These are phyloP conservation scores for Colletotrichum sp. DNA, from an alignment of 2,329 filamentous ascomycete genomes.

Conservation along the genomic window DNA sequence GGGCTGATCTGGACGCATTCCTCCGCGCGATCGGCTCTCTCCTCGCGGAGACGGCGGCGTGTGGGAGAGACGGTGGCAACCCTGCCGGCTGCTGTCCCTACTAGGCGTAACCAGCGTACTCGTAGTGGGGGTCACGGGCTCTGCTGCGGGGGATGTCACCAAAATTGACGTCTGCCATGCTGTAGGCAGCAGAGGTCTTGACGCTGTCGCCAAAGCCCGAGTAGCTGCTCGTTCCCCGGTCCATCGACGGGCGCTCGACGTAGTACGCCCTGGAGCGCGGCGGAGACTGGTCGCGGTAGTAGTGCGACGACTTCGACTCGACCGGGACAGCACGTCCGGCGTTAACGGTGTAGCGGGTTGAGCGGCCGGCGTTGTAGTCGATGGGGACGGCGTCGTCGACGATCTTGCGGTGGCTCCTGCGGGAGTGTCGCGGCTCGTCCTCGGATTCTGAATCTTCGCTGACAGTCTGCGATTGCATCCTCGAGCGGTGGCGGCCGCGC, in stretches of 20 bases:
- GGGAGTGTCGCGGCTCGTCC: constrained; percentile 32
- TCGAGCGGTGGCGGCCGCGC: constrained; percentile 42
- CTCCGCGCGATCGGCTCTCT: constrained; percentile 5
- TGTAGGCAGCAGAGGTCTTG: constrained; percentile 37
- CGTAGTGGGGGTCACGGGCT: constrained; percentile 25
- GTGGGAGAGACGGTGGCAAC: not conserved
- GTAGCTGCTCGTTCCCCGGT: constrained; percentile 33
- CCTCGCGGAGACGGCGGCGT: not conserved
- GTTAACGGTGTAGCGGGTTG: constrained; percentile 10
- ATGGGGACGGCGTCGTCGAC: constrained; percentile 32
- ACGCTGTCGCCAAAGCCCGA: constrained; percentile 33
- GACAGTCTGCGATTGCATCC: constrained; percentile 37
- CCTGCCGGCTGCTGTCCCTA: not conserved
- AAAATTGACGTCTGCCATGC: constrained; percentile 35
- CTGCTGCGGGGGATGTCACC: constrained; percentile 29
- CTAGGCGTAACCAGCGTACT: constrained; percentile 13
- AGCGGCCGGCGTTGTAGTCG: not conserved
- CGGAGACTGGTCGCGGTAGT: constrained; percentile 25
- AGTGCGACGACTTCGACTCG: constrained; percentile 24
- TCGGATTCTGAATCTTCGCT: constrained; percentile 38
- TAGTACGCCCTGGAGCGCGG: constrained; percentile 9
- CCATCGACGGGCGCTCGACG: constrained; percentile 29
- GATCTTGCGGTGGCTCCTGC: constrained; percentile 38
- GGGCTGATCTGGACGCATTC: not conserved
- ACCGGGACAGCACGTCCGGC: constrained; percentile 30